phyloP scores from a whole-genome alignment of 495 filamentous ascomycete species.

The Lepidopterella palustris region DNA sequence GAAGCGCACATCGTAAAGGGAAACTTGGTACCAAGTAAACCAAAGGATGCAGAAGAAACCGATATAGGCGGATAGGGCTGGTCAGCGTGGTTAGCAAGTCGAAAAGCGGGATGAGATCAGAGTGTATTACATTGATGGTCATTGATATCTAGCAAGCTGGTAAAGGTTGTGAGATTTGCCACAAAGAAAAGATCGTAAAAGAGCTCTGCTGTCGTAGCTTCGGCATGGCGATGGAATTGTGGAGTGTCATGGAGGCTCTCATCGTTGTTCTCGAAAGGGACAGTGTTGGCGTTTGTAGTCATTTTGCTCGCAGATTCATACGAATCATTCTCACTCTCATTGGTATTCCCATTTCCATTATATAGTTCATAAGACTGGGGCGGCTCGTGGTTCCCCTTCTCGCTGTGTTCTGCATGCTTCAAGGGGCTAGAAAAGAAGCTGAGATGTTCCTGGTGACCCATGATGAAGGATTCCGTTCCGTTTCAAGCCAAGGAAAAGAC shows the following conservation, averaged over 20 bases:
- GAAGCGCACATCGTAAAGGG: conserved; percentile 64
- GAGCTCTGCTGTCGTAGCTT: conserved; percentile 32
- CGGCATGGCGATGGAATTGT: conserved; percentile 28
- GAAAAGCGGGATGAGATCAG: background rate
- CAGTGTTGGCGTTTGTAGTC: background rate
- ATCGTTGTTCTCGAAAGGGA: conserved; percentile 24
- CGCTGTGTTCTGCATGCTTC: too few relatives aligned
- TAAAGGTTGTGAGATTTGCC: conserved; percentile 33
- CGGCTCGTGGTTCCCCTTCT: too few relatives aligned
- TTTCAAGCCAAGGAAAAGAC: too few relatives aligned
- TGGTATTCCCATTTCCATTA: too few relatives aligned
- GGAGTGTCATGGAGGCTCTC: conserved; percentile 22
- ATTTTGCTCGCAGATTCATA: conserved; percentile 24
- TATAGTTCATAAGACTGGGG: too few relatives aligned
- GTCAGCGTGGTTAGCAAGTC: background rate
- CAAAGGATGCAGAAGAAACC: conserved; percentile 63
- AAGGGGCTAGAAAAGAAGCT: too few relatives aligned
- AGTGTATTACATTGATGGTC: conserved; percentile 12
- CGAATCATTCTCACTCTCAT: conserved; percentile 63
- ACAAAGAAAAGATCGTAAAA: conserved; percentile 37
- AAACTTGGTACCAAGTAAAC: conserved; percentile 66
- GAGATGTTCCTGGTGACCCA: too few relatives aligned
- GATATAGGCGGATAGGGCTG: conserved; percentile 47
- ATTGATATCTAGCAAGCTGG: conserved; percentile 33
- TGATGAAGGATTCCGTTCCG: too few relatives aligned